Conservation (phyloP, 768 basidiomycete species). For the Steccherinum ochraceum region DNA sequence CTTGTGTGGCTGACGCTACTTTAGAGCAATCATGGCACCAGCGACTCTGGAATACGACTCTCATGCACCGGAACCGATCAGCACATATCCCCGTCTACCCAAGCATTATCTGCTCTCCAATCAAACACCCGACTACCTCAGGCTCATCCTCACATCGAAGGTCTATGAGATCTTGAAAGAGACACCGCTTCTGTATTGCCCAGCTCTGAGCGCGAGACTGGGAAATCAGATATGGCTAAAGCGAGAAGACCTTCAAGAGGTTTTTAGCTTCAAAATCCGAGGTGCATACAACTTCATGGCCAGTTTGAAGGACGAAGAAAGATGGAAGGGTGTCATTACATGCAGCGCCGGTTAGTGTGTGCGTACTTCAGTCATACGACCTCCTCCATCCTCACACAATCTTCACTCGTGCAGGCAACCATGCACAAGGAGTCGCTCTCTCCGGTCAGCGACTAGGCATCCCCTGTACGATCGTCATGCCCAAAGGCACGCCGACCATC, state of each 20-base stretch:
- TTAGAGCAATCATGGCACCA: conserved; percentile 17
- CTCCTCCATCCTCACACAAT: neutral
- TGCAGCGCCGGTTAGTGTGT: conserved; percentile 94
- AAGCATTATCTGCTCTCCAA: conserved; percentile 58
- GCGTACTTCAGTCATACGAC: conserved; percentile 19
- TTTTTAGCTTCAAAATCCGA: conserved; percentile 98
- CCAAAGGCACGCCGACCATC: conserved; percentile 88
- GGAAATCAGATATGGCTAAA: conserved; percentile 96
- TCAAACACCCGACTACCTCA: conserved; percentile 79
- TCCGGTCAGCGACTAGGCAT: conserved; percentile 84
- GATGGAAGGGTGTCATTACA: conserved; percentile 96
- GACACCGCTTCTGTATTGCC: conserved; percentile 84
- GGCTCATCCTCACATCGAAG: conserved; percentile 82
- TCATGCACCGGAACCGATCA: conserved; percentile 55
- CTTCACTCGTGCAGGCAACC: conserved; percentile 63
- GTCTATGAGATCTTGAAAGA: conserved; percentile 87
- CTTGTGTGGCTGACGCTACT: neutral
- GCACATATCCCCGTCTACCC: conserved; percentile 56
- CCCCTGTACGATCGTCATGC: conserved; percentile 99
- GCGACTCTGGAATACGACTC: conserved; percentile 67
- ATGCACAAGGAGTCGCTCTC: conserved; percentile 96
- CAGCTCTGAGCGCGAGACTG: conserved; percentile 78
- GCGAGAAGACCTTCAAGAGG: conserved; percentile 93
- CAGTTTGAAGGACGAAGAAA: conserved; percentile 74
- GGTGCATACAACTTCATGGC: conserved; percentile 99